Base-by-base conservation (phyloP, 306 rosid species). In the Castanea sativa region DNA sequence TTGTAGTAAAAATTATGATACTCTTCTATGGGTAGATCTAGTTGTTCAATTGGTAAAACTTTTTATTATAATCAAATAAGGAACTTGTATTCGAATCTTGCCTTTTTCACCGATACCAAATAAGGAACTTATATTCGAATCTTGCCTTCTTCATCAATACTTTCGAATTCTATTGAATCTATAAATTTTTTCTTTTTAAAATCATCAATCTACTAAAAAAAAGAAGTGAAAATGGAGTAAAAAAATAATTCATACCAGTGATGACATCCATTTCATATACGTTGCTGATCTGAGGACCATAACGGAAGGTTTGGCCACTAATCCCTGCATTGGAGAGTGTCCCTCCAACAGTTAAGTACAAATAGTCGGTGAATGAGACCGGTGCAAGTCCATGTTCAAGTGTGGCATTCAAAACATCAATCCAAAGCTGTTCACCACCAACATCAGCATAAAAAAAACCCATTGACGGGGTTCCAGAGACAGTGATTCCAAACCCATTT, bases 301-400 rank as follows among this genome's bases (percentile, higher is more conserved):
- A 79, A 14, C 94, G 91, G 78, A 92, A 92, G 0, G 87, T 72
- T 41, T 84, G 88, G 20, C 97, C 97, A 29, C 97, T 68, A 51
- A 92, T 88, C 58, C 97, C 97, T 21, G 88, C 92, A 49, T 92
- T 92, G 14, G 97, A 92, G 9, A 92, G 93, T 1, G 97, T 92
- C 6, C 97, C 97, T 5, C 94, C 97, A 14, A 92, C 86, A 12
- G 94, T 87, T 35, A 92, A 16, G 80, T 87, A 84, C 63, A 92
- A 29, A 67, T 92, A 92, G 82, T 92, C 97, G 2, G 97, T 92
- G 93, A 93, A 92, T 0, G 97, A 84, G 30, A 81, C 80, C 9
- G 93, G 94, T 78, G 97, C 77, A 61, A 90, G 74, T 78, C 94
- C 97, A 75, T 83, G 83, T 72, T 78, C 76, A 9, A 88, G 85